These are phyloP conservation scores for Pseudozyma sp. DNA, from an alignment of 1,284 basidiomycete species.

Conservation along the genomic window DNA sequence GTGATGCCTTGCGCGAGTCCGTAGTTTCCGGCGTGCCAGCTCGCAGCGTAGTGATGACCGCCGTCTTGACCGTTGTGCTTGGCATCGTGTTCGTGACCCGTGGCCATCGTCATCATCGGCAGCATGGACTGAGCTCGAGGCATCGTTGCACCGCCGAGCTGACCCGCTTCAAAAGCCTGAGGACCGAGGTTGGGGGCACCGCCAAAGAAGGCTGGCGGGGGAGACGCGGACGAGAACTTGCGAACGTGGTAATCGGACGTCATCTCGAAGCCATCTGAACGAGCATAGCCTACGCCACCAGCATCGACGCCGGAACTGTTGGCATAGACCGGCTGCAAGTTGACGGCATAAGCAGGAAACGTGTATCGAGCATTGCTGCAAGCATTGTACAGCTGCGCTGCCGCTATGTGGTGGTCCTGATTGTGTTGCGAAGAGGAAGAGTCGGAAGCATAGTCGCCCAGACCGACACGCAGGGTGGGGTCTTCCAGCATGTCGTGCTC, in stretches of 20 bases:
- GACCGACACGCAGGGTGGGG: constrained; percentile 29
- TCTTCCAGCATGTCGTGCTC: constrained; percentile 26
- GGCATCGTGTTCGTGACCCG: constrained; percentile 14
- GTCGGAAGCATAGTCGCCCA: constrained; percentile 23
- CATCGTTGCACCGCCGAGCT: constrained; percentile 1
- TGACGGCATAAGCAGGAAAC: constrained; percentile 16
- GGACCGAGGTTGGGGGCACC: constrained; percentile 1
- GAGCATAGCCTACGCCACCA: constrained; percentile 8
- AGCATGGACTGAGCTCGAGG: constrained; percentile 10
- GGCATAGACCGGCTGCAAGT: constrained; percentile 3
- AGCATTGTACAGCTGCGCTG: constrained; percentile 35
- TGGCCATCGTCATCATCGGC: neutral
- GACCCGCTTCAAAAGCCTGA: constrained; percentile 8
- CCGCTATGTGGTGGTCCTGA: constrained; percentile 39
- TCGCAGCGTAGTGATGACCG: constrained; percentile 17
- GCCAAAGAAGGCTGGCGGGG: constrained; percentile 24
- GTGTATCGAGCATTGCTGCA: constrained; percentile 19
- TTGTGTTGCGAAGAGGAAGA: constrained; percentile 22
- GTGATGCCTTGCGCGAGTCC: constrained; percentile 2
- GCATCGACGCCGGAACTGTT: neutral
- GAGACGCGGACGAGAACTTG: constrained; percentile 21
- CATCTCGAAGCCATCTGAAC: constrained; percentile 7
- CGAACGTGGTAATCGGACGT: constrained; percentile 17
- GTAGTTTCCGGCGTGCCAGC: constrained; percentile 24
- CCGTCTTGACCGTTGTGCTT: constrained; percentile 17